phyloP scores from a whole-genome alignment of 1,139 yeast species.

The Blastobotrys proliferans region DNA sequence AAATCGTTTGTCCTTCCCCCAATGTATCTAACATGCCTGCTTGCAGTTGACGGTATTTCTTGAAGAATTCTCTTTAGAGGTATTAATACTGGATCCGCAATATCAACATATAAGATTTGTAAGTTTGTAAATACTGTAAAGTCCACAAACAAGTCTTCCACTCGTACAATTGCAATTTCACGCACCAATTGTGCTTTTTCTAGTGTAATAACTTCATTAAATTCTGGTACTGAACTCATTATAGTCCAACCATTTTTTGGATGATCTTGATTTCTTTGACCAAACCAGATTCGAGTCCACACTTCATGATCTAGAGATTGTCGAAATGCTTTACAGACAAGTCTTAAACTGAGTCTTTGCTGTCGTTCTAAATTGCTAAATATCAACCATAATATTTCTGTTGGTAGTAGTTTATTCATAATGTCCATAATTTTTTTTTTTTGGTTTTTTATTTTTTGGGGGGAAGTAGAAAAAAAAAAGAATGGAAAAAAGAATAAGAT shows the following conservation, averaged over 20 bases:
- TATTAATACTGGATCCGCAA: background rate
- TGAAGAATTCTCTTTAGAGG: background rate
- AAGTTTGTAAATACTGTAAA: constrained; percentile 1
- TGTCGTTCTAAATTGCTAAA: background rate
- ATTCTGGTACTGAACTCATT: background rate
- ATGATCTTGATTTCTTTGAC: background rate
- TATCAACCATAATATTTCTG: constrained; percentile 1
- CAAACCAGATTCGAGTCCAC: constrained; percentile 2
- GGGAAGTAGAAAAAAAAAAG: no score
- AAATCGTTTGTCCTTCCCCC: background rate
- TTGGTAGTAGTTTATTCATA: constrained; percentile 3
- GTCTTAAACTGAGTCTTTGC: constrained; percentile 1
- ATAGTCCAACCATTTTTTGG: background rate
- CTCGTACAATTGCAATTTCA: background rate
- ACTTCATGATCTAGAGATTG: background rate
- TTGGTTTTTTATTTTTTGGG: no score
- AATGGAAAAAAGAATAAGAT: no score
- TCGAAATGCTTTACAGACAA: constrained; percentile 1
- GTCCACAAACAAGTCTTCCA: background rate
- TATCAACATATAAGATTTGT: background rate
- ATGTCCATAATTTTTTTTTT: no score
- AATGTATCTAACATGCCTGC: background rate
- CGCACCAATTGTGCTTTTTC: constrained; percentile 1
- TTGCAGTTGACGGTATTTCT: background rate
- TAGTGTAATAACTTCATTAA: background rate